Base-by-base conservation (phyloP, 208 protist species). In the Leishmania guyanensis region DNA sequence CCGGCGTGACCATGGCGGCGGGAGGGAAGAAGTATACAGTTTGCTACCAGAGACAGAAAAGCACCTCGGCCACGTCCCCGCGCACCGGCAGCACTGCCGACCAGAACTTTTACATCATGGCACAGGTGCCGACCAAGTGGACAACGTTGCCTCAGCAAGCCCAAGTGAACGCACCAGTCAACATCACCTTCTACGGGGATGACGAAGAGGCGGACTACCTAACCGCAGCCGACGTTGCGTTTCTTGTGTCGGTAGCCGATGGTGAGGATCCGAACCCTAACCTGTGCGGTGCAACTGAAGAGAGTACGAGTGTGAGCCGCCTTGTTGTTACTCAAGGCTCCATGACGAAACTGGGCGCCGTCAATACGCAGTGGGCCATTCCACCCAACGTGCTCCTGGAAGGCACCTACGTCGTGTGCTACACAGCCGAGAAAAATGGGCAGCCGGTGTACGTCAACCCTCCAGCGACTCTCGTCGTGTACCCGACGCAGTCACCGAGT, bases 351-450 rank as follows among this genome's bases (percentile, higher is more conserved):
- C 77, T 72, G 70, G 88, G 80, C 77, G 79, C 73, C 29, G 70
- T 84, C 65, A 91, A 92, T 81, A 93, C 91, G 16, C 66, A 87
- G 69, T 98, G 95, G 95, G 74, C 39, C 58, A 93, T 98, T 71
- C 71, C 95, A 1, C 66, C 87, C 22, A 66, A 66, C 36, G 64
- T 54, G 58, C 81, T 91, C 2, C 4, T 77, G 22, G 50, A 85
- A 9, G 91, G 91, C 51, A 87, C 51, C 54, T 98, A 95, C 84
- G 83, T 92, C 56, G 91, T 97, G 4, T 98, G 95, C 83, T 98
- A 98, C 86, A 87, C 73, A 16, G 83, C 91, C 3, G 71, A 60
- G 12, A 78, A 64, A 1, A 96, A 95, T 80, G 90, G 92, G 36
- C 36, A 68, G 39, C 78, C 90, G 65, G 74, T 97, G 29, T 93